These are phyloP conservation scores for Cryphonectria naterciae DNA, from an alignment of 2,329 filamentous ascomycete genomes.

Conservation along the genomic window DNA sequence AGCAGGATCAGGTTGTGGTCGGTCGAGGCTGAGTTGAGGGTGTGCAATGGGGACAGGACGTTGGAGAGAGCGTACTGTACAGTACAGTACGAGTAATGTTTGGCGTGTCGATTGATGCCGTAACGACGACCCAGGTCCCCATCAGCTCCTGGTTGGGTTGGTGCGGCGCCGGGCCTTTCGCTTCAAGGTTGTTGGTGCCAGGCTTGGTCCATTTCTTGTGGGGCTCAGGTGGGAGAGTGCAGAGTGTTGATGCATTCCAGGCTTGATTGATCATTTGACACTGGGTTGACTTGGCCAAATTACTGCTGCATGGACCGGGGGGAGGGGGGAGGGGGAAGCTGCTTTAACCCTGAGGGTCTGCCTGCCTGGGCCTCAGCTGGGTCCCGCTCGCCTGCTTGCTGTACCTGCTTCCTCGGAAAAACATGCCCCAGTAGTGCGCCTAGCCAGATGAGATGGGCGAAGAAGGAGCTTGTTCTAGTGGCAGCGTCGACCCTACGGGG, in stretches of 20 bases:
- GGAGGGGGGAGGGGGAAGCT: neutral
- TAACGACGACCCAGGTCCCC: conserved; percentile 6
- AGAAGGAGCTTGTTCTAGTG: neutral
- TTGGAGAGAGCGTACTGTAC: neutral
- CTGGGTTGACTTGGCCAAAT: conserved; percentile 6
- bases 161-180: conserved; percentile 12
- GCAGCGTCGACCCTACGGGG: neutral
- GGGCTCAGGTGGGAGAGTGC: conserved; percentile 11
- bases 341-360: neutral
- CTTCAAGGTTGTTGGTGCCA: conserved; percentile 7
- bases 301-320: neutral
- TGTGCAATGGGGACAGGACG: neutral
- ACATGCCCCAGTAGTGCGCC: neutral
- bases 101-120: neutral
- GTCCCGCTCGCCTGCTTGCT: too few relatives aligned
- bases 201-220: conserved; percentile 15
- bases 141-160: conserved; percentile 1
- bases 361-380: neutral
- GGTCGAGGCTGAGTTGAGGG: neutral
- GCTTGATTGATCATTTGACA: conserved; percentile 1
- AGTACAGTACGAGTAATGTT: neutral
- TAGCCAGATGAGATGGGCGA: neutral
- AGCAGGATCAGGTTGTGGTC: neutral
- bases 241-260: conserved; percentile 8
- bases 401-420: neutral